Evolutionary conservation across 805 yeast genomes (phyloP).

Genomic region (Limtongozyma cylindracea): DNA sequence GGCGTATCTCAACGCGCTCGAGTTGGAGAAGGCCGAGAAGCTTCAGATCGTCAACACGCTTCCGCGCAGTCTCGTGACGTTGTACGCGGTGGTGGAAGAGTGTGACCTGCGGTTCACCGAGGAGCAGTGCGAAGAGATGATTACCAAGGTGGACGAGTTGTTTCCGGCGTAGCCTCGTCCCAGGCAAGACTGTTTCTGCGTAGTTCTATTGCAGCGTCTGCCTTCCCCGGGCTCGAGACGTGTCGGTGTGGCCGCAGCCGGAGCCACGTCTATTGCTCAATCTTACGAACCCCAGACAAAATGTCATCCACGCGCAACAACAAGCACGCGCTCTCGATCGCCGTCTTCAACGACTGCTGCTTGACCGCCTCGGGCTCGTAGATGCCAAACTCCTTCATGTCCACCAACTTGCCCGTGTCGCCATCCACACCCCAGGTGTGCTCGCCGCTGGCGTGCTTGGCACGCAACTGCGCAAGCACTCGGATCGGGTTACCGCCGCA

Average conservation of each 20-base stretch:
- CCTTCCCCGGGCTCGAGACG: too few species aligned
- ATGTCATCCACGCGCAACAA: conserved; percentile 92
- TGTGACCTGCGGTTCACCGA: conserved; percentile 72
- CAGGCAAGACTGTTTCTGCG: too few species aligned
- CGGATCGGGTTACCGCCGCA: conserved; percentile 95
- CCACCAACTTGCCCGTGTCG: conserved; percentile 78
- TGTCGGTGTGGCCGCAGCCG: too few species aligned
- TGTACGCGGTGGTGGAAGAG: conserved; percentile 70
- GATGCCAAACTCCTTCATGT: conserved; percentile 86
- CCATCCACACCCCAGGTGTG: conserved; percentile 86
- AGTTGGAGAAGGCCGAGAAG: conserved; percentile 59
- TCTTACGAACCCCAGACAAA: conserved; percentile 80
- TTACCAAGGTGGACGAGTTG: conserved; percentile 25
- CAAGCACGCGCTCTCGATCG: conserved; percentile 89
- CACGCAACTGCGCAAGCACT: conserved; percentile 72
- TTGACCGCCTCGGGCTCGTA: conserved; percentile 99
- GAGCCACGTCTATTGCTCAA: too few species aligned
- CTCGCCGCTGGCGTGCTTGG: conserved; percentile 84
- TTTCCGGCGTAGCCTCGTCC: too few species aligned
- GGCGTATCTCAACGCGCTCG: conserved; percentile 18
- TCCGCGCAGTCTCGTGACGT: conserved; percentile 58
- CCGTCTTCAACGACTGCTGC: conserved; percentile 93
- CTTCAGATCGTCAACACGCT: conserved; percentile 62
- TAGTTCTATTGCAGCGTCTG: too few species aligned
- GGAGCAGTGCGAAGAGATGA: conserved; percentile 29